Evolutionary conservation across 2,329 filamentous ascomycete species (phyloP), one percentile per base, ranked within the genome.

Genomic region (Calonectria hongkongensis): DNA sequence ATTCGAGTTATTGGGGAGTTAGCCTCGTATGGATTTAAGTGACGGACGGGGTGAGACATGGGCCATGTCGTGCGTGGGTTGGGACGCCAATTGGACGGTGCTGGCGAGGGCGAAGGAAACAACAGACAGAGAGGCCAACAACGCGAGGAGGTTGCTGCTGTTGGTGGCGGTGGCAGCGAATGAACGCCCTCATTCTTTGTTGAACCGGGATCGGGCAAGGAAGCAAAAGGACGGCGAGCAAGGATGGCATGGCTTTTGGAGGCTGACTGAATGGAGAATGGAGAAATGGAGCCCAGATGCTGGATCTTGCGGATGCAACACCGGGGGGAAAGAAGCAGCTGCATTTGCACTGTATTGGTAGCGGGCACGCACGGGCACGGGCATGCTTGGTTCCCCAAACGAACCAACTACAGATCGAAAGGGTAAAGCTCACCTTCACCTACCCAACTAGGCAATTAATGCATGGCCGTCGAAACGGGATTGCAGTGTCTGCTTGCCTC

Each of bases 381-480:
- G 16, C 67, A 39, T 36, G 16, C 45, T 64, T 60, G 33, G 54
- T 60, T 60, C 33, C 54, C 54, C 33, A 60, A 60, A 60, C 4
- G 54, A 60, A 60, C 48, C 45, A 30, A 33, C 58, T 43, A 41
- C 54, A 15, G 54, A 60, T 60, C 36, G 47, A 50, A 70, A 65
- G 41, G 74, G 68, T 54, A 75, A 74, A 58, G 71, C 50, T 50
- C 58, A 72, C 75, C 70, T 75, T 60, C 58, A 70, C 73, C 73
- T 76, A 72, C 75, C 72, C 51, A 74, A 72, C 66, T 76, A 69
- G 75, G 75, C 70, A 79, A 74, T 60, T 74, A 73, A 43, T 66
- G 60, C 66, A 21, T 27, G 27, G 28, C 25, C 4, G 30, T 47
- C 39, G 36, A 47, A 27, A 70, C 30, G 33, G 30, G 30, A 70